Evolutionary conservation across 306 rosid species (phyloP), one percentile per base, ranked within the genome.

Genomic region (Trifolium subterraneum): DNA sequence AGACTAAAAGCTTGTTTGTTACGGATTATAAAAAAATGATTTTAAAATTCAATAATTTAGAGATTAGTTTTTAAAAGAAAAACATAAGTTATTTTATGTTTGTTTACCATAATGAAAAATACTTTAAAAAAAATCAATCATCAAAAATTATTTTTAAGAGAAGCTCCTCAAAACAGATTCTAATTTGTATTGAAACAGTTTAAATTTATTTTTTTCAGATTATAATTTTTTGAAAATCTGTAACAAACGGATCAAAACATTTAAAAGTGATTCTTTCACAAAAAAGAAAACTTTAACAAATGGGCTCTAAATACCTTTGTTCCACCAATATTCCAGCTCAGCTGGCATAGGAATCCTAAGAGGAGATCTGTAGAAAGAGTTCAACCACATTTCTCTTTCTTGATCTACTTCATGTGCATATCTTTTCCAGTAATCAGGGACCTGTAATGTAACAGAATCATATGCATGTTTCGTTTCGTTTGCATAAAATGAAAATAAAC

Each of bases 331-430:
- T 81, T 91, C 97, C 47, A 94, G 93, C 87, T 94, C 98, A 58
- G 98, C 89, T 64, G 97, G 97, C 98, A 94, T 94, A 15, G 98
- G 96, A 63, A 94, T 71, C 84, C 97, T 91, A 74, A 91, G 86
- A 33, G 98, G 98, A 80, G 96, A 84, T 84, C 79, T 94, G 68
- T 94, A 94, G 80, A 94, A 94, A 63, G 97, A 91, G 87, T 94
- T 94, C 71, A 94, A 78, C 98, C 98, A 94, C 98, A 91, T 88
- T 84, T 91, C 91, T 81, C 98, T 88, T 82, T 94, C 98, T 82
- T 86, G 79, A 76, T 94, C 98, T 45, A 94, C 97, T 83, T 91
- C 98, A 41, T 81, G 83, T 82, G 75, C 93, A 59, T 94, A 94
- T 13, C 85, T 84, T 82, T 91, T 90, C 98, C 97, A 94, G 77